Evolutionary conservation across 2,329 filamentous ascomycete species (phyloP).

Genomic region (Botrytis fragariae): DNA sequence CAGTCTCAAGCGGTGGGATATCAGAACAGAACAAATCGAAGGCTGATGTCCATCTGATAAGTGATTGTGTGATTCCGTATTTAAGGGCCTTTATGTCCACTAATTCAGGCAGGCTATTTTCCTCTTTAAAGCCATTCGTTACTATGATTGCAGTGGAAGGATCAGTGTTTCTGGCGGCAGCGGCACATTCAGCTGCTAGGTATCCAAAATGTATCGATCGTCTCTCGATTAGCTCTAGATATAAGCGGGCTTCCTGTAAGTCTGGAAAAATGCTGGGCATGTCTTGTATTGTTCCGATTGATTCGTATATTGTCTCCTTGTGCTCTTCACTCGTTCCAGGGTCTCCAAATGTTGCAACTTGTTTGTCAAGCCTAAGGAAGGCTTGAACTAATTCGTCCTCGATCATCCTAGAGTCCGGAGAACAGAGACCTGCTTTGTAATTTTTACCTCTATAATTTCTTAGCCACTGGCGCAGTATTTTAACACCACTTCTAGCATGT

Average conservation of each 20-base stretch:
- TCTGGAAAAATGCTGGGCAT: slow-evolving; percentile 21
- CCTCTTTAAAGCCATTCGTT: too few species aligned
- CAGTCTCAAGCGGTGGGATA: not conserved
- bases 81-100: not conserved
- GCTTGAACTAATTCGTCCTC: slow-evolving; percentile 23
- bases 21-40: not conserved
- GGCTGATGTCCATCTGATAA: not conserved
- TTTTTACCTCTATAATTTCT: slow-evolving; percentile 1
- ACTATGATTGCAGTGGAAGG: not conserved
- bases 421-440: slow-evolving; percentile 5
- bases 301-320: slow-evolving; percentile 19
- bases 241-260: slow-evolving; percentile 19
- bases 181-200: not conserved
- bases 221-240: slow-evolving; percentile 25
- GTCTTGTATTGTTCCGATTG: slow-evolving; percentile 7
- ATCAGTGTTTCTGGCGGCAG: not conserved
- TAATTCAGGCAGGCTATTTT: not conserved
- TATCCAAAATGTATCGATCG: slow-evolving; percentile 24
- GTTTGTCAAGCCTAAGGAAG: slow-evolving; percentile 22
- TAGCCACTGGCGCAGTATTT: slow-evolving; percentile 14
- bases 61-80: not conserved
- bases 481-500: slow-evolving; percentile 16
- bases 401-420: slow-evolving; percentile 13
- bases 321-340: slow-evolving; percentile 15
- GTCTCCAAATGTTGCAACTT: slow-evolving; percentile 21